Evolutionary conservation across 179 eudicot genomes (phyloP).

Genomic region (Beta lomatogona): DNA sequence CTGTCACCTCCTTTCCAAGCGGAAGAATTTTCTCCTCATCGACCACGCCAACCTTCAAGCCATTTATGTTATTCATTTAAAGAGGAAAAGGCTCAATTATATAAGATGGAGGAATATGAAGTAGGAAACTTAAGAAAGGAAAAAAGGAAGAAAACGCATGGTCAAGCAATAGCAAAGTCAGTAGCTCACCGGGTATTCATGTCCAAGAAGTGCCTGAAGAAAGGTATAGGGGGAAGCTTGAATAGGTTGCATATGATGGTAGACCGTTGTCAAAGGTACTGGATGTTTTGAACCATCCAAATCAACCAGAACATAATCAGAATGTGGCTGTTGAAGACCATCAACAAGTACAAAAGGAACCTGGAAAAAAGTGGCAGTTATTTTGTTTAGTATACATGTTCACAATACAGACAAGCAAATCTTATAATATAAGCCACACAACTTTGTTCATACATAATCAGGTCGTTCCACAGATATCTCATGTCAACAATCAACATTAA

Average conservation of each 20-base stretch:
- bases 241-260: conserved; percentile 79
- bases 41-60: conserved; percentile 70
- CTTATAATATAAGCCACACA: not conserved
- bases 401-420: not conserved
- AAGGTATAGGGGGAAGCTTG: conserved; percentile 69
- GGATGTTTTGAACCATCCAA: conserved; percentile 87
- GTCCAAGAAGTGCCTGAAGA: conserved; percentile 83
- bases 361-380: conserved; percentile 32
- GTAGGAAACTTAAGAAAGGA: not conserved
- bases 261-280: conserved; percentile 77
- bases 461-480: not conserved
- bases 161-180: conserved; percentile 1
- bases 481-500: not conserved
- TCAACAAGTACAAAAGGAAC: conserved; percentile 90
- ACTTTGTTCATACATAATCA: not conserved
- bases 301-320: conserved; percentile 67
- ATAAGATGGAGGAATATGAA: not conserved
- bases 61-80: conserved; percentile 7
- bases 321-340: conserved; percentile 49
- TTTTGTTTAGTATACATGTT: not conserved
- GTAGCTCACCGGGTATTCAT: conserved; percentile 79
- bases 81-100: not conserved
- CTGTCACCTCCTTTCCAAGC: conserved; percentile 89
- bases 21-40: conserved; percentile 94
- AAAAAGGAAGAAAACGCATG: not conserved